Base-by-base conservation (phyloP, 306 rosid genomes). In the Mimosa pudica region DNA sequence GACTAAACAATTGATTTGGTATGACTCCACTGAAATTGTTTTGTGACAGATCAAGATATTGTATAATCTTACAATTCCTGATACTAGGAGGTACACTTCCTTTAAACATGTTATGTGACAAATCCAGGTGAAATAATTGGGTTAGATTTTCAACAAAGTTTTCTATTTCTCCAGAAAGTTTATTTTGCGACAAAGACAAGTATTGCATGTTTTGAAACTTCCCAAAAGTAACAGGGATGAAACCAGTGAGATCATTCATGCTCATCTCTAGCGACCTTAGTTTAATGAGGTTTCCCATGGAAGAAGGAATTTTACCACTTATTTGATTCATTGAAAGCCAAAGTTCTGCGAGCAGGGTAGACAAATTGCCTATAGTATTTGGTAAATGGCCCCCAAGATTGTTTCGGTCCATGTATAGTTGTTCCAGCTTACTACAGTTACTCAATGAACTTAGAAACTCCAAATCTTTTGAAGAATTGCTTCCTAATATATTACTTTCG, bases 371-470 rank as follows among this genome's bases (percentile, higher is more conserved):
- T 24, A 24, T 24, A 1, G 30, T 24, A 24, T 24, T 24, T 24
- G 30, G 30, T 24, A 52, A 0, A 7, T n/a, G 61, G 30, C 61
- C 61, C 4, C 61, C 61, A n/a, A 55, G 16, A 55, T 55, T n/a
- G 16, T n/a, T 55, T 1, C n/a, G n/a, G n/a, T 1, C 0, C 10
- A 55, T 1, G 5, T 0, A 0, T 8, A 58, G 5, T 0, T 0
- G 0, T 8, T 8, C 8, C 12, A 20, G 7, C 0, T 18, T 3
- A 8, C 6, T 58, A 1, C 61, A 58, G 2, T 58, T 58, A 0
- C 30, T 18, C 64, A 58, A 7, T 7, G 35, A 58, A 1, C 8
- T 20, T 7, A 58, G 13, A 0, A 20, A 58, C 12, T 58, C 33
- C 35, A 1, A 58, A 1, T 58, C 64, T 58, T 20, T 8, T n/a